Conservation (phyloP, 495 filamentous ascomycete species). For the Penicillium manginii region DNA sequence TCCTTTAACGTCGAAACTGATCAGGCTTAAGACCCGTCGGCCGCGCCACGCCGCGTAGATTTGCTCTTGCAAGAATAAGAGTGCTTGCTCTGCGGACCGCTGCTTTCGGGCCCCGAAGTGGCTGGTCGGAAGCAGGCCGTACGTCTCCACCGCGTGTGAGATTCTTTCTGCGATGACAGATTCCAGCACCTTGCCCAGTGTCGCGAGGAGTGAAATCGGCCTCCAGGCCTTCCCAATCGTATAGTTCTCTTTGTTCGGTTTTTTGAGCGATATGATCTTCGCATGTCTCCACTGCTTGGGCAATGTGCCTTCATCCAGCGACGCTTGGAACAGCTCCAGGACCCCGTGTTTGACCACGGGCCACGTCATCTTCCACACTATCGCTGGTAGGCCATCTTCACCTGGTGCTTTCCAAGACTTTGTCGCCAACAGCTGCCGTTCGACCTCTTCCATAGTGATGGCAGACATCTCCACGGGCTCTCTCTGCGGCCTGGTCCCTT, state of each 20-base stretch:
- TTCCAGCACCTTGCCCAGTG: constrained; percentile 34
- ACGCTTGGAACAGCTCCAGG: constrained; percentile 21
- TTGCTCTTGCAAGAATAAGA: constrained; percentile 31
- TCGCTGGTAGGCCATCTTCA: constrained; percentile 30
- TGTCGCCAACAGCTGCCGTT: constrained; percentile 18
- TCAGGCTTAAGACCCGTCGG: constrained; percentile 29
- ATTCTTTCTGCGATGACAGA: constrained; percentile 33
- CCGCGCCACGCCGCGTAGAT: constrained; percentile 29
- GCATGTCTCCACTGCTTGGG: constrained; percentile 19
- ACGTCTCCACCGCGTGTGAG: constrained; percentile 27
- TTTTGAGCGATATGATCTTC: constrained; percentile 25
- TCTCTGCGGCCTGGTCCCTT: constrained; percentile 25
- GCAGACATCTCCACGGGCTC: constrained; percentile 22
- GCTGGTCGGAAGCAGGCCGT: constrained; percentile 15
- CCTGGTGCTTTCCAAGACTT: constrained; percentile 27
- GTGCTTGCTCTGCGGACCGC: constrained; percentile 25
- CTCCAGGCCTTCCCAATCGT: constrained; percentile 27
- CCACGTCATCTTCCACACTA: constrained; percentile 33
- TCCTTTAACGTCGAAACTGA: constrained; percentile 48
- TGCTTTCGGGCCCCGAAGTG: constrained; percentile 13
- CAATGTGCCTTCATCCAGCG: constrained; percentile 16
- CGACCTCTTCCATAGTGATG: constrained; percentile 29
- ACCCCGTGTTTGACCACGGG: constrained; percentile 32
- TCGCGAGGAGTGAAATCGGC: constrained; percentile 35
- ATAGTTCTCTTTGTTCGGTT: constrained; percentile 31